Evolutionary conservation across 2,329 filamentous ascomycete genomes (phyloP).

Genomic region (Trichocomaceae sp.): DNA sequence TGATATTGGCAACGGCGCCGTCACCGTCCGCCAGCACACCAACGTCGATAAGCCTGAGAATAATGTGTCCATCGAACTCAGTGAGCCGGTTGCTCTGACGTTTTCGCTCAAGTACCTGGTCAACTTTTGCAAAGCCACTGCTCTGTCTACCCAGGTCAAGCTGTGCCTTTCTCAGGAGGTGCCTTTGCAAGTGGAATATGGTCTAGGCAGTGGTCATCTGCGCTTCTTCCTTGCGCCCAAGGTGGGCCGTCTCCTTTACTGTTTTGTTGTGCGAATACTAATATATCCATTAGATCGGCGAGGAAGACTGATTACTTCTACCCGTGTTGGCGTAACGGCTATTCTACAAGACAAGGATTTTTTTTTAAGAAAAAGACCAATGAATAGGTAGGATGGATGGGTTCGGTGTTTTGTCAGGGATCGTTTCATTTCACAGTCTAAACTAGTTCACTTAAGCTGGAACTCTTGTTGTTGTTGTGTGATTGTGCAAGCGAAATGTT

Average conservation of each 20-base stretch:
- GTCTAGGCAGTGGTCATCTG: slow-evolving; percentile 75
- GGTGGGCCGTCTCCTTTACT: slow-evolving; percentile 48
- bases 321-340: slow-evolving; percentile 13
- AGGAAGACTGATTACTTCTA: slow-evolving; percentile 39
- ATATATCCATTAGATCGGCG: slow-evolving; percentile 52
- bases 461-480: not conserved
- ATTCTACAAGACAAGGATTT: not conserved
- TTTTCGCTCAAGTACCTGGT: slow-evolving; percentile 99
- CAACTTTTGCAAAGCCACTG: slow-evolving; percentile 98
- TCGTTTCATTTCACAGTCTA: not conserved
- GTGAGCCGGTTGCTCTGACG: slow-evolving; percentile 85
- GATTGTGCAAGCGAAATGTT: slow-evolving; percentile 1
- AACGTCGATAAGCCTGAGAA: slow-evolving; percentile 82
- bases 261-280: not conserved
- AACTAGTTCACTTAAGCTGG: not conserved
- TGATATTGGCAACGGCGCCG: slow-evolving; percentile 91
- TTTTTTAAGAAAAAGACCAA: not conserved
- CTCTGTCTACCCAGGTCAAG: slow-evolving; percentile 73
- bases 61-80: slow-evolving; percentile 82
- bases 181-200: slow-evolving; percentile 90
- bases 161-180: slow-evolving; percentile 95
- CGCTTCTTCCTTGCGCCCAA: slow-evolving; percentile 98
- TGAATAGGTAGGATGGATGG: not conserved
- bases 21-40: slow-evolving; percentile 81
- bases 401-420: not conserved